These are phyloP conservation scores for Fistulifera solaris DNA, from an alignment of 108 stramenopile genomes.

Conservation along the genomic window DNA sequence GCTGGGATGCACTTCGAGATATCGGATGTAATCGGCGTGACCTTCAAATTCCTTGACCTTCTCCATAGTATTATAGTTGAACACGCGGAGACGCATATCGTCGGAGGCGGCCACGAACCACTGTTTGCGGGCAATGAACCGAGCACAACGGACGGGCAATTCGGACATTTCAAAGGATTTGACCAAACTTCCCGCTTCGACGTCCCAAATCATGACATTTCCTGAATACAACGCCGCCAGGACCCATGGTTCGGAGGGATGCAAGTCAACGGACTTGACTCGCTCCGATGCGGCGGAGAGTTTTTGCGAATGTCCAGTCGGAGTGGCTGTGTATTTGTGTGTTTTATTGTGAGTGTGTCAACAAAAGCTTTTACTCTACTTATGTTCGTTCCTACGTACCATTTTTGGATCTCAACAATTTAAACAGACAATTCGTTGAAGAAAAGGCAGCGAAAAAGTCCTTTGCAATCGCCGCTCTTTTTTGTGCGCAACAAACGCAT, in stretches of 20 bases:
- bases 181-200: slow-evolving; percentile 67
- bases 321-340: slow-evolving; percentile 66
- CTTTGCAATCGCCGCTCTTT: too few species aligned
- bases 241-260: slow-evolving; percentile 96
- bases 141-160: slow-evolving; percentile 94
- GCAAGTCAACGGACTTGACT: slow-evolving; percentile 96
- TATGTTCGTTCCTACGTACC: too few species aligned
- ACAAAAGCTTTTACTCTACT: too few species aligned
- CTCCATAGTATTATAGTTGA: slow-evolving; percentile 99
- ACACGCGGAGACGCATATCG: slow-evolving; percentile 88
- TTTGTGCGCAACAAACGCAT: too few species aligned
- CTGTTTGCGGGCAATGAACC: slow-evolving; percentile 94
- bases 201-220: slow-evolving; percentile 98
- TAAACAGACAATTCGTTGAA: too few species aligned
- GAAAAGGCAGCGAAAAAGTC: too few species aligned
- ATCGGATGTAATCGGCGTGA: slow-evolving; percentile 98
- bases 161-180: slow-evolving; percentile 95
- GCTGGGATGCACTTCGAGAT: slow-evolving; percentile 94
- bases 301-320: slow-evolving; percentile 85
- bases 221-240: slow-evolving; percentile 95
- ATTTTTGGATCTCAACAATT: too few species aligned
- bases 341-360: too few species aligned
- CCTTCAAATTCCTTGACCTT: slow-evolving; percentile 97
- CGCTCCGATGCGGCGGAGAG: slow-evolving; percentile 86
- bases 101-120: slow-evolving; percentile 94